Base-by-base conservation (phyloP, 2,329 filamentous ascomycete species). In the Aspergillus hiratsukae region DNA sequence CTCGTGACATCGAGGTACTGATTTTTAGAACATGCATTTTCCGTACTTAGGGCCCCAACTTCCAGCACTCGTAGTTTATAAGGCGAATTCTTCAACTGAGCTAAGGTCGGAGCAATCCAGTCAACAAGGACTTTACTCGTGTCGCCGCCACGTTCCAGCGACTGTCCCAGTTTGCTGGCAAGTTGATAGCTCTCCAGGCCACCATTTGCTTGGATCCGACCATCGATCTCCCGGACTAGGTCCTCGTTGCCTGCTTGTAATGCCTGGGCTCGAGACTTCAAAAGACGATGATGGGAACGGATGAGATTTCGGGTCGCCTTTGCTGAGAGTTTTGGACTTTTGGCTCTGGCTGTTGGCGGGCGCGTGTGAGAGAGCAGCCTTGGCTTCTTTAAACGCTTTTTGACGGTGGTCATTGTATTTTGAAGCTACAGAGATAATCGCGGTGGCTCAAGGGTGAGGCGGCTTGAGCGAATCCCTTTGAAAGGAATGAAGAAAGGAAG, bases 41-140 rank as follows among this genome's bases (percentile, higher is more conserved):
- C 82, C 2, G 86, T 89, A 64, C 90, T 95, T 52, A 99, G 77
- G 1, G 92, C 89, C 7, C 94, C 94, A 51, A 99, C 86, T 74
- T 99, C 94, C 6, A 99, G 84, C 76, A 97, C 85, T 21, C 80
- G 83, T 41, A 90, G 72, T 53, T 69, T 73, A 40, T 63, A 60
- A 19, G 62, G 28, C 5, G 60, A 58, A 5, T 58, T 51, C 52
- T 65, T 64, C 57, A 66, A 63, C 55, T 52, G 53, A 23, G 52
- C 56, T 19, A 75, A 53, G 29, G 65, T 61, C 1, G 71, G 69
- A 43, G 62, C 61, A 29, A 87, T 72, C 85, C 85, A 87, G 57
- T 84, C 75, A 46, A 87, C 73, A 3, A 87, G 73, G 5, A 84
- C 69, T 53, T 78, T 80, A 59, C 82, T 85, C 1, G 83, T 84